These are phyloP conservation scores for Gastrolobium bilobum DNA, from an alignment of 306 rosid genomes.

Conservation along the genomic window DNA sequence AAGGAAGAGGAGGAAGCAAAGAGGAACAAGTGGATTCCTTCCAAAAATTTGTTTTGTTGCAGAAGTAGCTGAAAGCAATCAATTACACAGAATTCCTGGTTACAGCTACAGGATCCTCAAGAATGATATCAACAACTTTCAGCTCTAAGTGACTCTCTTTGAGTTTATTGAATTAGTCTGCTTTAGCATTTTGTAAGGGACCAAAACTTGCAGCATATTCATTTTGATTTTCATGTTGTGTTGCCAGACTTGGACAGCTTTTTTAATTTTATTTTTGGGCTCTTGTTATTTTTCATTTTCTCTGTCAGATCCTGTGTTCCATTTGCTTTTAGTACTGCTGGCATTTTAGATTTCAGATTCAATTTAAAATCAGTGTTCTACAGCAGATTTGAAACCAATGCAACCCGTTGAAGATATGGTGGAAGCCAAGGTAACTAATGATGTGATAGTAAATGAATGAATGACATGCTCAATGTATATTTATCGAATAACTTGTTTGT, in stretches of 20 bases:
- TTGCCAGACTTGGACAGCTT: slow-evolving; percentile 41
- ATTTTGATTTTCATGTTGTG: slow-evolving; percentile 19
- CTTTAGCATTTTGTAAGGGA: neutral
- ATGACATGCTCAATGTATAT: slow-evolving; percentile 24
- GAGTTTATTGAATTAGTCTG: slow-evolving; percentile 5
- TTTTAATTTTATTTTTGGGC: neutral
- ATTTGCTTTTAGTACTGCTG: slow-evolving; percentile 1
- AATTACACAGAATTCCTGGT: slow-evolving; percentile 61
- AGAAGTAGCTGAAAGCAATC: slow-evolving; percentile 60
- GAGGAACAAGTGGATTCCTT: slow-evolving; percentile 53
- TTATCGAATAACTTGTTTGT: neutral
- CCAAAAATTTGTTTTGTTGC: slow-evolving; percentile 63
- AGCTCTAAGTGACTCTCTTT: slow-evolving; percentile 42
- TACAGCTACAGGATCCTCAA: slow-evolving; percentile 69
- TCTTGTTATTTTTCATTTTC: slow-evolving; percentile 26
- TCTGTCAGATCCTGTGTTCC: slow-evolving; percentile 5
- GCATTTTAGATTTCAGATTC: slow-evolving; percentile 17
- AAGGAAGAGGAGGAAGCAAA: slow-evolving; percentile 76
- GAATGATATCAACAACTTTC: slow-evolving; percentile 60
- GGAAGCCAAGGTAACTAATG: neutral
- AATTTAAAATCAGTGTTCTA: slow-evolving; percentile 28
- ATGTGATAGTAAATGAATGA: neutral
- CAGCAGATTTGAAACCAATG: slow-evolving; percentile 1
- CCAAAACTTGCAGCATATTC: slow-evolving; percentile 32
- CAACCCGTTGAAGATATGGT: neutral